phyloP scores from a whole-genome alignment of 441 rosid species.

The Eutrema salsugineum region DNA sequence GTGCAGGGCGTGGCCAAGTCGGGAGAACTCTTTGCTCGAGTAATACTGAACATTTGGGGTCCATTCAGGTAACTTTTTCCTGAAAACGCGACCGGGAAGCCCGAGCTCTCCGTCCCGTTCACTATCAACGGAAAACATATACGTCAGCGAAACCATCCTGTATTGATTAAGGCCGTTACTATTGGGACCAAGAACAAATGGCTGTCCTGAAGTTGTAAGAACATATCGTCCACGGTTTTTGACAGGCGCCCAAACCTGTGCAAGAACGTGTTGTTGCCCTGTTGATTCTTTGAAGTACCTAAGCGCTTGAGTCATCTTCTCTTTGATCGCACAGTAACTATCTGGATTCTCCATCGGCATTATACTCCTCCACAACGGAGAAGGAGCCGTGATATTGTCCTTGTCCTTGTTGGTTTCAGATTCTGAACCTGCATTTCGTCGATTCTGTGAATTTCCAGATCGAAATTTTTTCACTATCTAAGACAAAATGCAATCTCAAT shows the following conservation, averaged over 20 bases:
- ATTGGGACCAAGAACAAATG: slow-evolving; percentile 76
- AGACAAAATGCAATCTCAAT: not conserved
- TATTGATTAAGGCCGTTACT: slow-evolving; percentile 75
- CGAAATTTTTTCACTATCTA: too few species aligned
- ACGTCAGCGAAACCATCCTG: slow-evolving; percentile 77
- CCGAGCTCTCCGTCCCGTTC: slow-evolving; percentile 71
- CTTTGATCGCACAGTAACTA: slow-evolving; percentile 59
- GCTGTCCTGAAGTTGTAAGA: slow-evolving; percentile 86
- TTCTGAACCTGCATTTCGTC: slow-evolving; percentile 45
- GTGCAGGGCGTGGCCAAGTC: slow-evolving; percentile 75
- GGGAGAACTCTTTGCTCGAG: slow-evolving; percentile 69
- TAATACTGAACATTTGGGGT: slow-evolving; percentile 91
- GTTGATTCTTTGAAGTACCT: slow-evolving; percentile 77
- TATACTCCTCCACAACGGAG: slow-evolving; percentile 47
- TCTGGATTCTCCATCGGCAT: slow-evolving; percentile 62
- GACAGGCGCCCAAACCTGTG: slow-evolving; percentile 94
- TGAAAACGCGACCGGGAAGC: slow-evolving; percentile 93
- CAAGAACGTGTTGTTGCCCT: slow-evolving; percentile 80
- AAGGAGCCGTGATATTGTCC: slow-evolving; percentile 42
- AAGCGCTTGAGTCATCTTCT: slow-evolving; percentile 85
- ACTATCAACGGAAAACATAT: slow-evolving; percentile 70
- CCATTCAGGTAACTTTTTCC: slow-evolving; percentile 85
- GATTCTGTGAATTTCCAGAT: not conserved
- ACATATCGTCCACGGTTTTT: slow-evolving; percentile 55
- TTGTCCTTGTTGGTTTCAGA: slow-evolving; percentile 38